These are phyloP conservation scores for Bassia scoparia DNA, from an alignment of 148 eudicot genomes.

Conservation along the genomic window DNA sequence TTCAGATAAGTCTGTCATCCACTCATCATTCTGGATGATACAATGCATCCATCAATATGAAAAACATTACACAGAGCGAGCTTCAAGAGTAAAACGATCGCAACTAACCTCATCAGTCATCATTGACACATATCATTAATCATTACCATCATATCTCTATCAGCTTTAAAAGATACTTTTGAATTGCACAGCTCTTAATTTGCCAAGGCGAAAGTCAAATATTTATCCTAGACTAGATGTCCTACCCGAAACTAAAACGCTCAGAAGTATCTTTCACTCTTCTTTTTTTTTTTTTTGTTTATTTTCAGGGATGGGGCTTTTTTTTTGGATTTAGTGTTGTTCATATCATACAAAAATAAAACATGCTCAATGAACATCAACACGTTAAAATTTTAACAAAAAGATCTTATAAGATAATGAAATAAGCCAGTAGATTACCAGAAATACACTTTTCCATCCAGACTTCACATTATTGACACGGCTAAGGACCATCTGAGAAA, in stretches of 20 bases:
- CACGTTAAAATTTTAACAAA: neutral
- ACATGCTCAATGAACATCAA: neutral
- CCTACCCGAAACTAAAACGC: neutral
- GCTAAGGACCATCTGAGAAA: conserved; percentile 97
- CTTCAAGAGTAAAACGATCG: no score
- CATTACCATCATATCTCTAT: no score
- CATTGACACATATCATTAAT: no score
- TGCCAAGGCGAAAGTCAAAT: neutral
- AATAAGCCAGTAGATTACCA: conserved; percentile 42
- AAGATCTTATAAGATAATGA: neutral
- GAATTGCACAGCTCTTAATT: no score
- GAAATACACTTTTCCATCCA: conserved; percentile 98
- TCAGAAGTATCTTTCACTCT: neutral
- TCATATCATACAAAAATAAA: neutral
- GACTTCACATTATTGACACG: conserved; percentile 92
- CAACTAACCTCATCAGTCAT: no score
- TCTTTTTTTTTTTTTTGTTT: neutral
- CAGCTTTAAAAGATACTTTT: no score
- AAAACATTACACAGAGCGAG: no score
- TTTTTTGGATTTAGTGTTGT: neutral
- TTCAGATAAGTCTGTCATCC: no score
- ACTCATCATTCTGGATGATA: no score
- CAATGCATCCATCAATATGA: no score
- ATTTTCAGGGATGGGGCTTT: neutral
- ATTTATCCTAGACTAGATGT: neutral